Conservation (phyloP, 176 grass and related monocot genomes). For the Oryza punctata region DNA sequence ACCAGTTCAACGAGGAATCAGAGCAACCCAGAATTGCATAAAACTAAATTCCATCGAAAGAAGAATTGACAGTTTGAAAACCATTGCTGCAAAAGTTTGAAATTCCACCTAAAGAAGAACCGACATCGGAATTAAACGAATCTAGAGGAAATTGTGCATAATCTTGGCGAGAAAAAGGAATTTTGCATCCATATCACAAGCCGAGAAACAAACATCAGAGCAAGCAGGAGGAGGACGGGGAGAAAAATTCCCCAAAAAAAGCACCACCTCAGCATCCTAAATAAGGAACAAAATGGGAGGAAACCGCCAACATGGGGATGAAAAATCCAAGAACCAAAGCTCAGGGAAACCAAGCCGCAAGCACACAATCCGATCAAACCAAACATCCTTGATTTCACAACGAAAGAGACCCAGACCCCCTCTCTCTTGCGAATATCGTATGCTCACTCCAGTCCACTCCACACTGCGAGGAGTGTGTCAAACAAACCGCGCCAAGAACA, state of each 20-base stretch:
- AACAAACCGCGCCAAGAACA: conserved; percentile 6
- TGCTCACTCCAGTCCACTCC: neutral
- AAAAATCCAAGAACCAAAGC: neutral
- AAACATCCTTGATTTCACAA: neutral
- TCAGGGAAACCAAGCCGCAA: neutral
- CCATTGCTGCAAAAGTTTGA: neutral
- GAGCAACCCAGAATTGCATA: neutral
- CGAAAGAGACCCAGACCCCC: neutral
- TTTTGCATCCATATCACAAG: neutral
- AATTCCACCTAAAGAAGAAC: neutral
- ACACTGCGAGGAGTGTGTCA: conserved; percentile 18
- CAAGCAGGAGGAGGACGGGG: neutral
- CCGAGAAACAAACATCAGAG: conserved; percentile 19
- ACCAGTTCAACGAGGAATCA: neutral
- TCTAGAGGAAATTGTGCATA: neutral
- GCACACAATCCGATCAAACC: neutral
- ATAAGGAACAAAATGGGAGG: neutral
- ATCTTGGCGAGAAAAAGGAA: neutral
- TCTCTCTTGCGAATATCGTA: conserved; percentile 40
- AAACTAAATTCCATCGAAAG: neutral
- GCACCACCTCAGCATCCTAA: neutral
- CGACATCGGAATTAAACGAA: neutral
- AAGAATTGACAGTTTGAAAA: neutral
- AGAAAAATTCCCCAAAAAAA: neutral
- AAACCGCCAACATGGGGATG: neutral